Evolutionary conservation across 1,284 basidiomycete genomes (phyloP).

Genomic region (Tausonia pullulans): DNA sequence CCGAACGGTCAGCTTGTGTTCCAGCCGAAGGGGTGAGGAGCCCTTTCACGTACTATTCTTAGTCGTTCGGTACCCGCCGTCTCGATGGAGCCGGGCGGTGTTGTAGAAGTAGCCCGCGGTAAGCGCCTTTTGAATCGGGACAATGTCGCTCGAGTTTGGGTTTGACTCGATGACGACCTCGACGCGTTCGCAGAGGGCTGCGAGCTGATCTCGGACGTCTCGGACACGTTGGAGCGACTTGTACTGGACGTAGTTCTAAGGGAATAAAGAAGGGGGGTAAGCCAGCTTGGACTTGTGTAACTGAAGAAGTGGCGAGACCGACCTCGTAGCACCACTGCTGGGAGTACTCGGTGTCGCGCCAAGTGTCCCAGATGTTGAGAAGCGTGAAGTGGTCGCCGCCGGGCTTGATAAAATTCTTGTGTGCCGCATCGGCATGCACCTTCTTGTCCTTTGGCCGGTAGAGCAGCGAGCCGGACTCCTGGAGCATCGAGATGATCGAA

Average conservation of each 20-base stretch:
- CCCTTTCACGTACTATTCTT: constrained; percentile 53
- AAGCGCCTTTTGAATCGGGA: constrained; percentile 86
- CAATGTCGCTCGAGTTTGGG: constrained; percentile 81
- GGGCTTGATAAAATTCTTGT: constrained; percentile 86
- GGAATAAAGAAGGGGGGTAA: constrained; percentile 19
- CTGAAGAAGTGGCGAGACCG: neutral
- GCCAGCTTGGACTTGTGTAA: neutral
- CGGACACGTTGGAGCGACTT: constrained; percentile 88
- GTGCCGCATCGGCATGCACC: constrained; percentile 86
- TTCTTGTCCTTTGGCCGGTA: constrained; percentile 97
- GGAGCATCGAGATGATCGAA: constrained; percentile 95
- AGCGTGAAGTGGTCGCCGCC: constrained; percentile 98
- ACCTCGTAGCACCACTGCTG: constrained; percentile 51
- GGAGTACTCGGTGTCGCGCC: constrained; percentile 93
- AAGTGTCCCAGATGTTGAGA: constrained; percentile 96
- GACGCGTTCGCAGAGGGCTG: constrained; percentile 88
- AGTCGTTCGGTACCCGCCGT: constrained; percentile 81
- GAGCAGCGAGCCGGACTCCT: constrained; percentile 87
- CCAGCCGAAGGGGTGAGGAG: neutral
- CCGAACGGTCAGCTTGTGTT: neutral
- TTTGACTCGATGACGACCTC: constrained; percentile 81
- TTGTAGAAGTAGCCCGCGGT: constrained; percentile 75
- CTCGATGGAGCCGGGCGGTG: constrained; percentile 66
- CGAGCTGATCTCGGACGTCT: constrained; percentile 90
- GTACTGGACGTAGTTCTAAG: constrained; percentile 86